Percentiles rank a stretch among this genome's conserved stretches.
These are phyloP conservation scores for Hygrocybe punicea DNA, from an alignment of 768 basidiomycete species.

Conservation along the genomic window DNA sequence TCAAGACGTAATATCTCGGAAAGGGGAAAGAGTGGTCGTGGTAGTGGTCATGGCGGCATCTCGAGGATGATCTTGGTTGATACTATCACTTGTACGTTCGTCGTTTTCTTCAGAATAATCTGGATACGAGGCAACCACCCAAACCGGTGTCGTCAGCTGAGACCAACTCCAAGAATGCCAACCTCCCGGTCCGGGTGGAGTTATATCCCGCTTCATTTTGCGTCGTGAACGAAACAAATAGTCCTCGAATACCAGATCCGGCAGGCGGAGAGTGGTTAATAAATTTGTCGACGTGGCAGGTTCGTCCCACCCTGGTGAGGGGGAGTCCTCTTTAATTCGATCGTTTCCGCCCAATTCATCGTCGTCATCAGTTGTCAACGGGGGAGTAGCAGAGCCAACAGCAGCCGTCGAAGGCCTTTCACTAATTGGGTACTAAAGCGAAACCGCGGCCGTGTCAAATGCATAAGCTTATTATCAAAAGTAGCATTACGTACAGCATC, in stretches of 20 bases:
- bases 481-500: conserved; percentile 11
- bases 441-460: neutral
- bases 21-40: neutral
- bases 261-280: conserved; percentile 8
- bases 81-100: neutral
- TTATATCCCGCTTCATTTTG: conserved; percentile 19
- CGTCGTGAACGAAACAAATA: conserved; percentile 34
- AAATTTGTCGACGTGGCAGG: neutral
- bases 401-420: conserved; percentile 28
- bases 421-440: neutral
- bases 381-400: conserved; percentile 30
- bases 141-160: conserved; percentile 37
- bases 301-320: conserved; percentile 2
- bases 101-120: neutral
- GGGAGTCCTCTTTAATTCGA: too few relatives aligned
- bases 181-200: conserved; percentile 13
- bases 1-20: neutral
- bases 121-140: neutral
- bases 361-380: conserved; percentile 37
- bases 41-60: too few relatives aligned
- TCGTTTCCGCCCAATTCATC: conserved; percentile 11
- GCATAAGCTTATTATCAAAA: neutral
- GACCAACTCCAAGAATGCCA: conserved; percentile 48
- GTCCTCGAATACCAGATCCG: conserved; percentile 24
- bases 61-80: neutral